Evolutionary conservation across 2,329 filamentous ascomycete genomes (phyloP), one percentile per base, ranked within the genome.

Genomic region (Calycina herbarum): DNA sequence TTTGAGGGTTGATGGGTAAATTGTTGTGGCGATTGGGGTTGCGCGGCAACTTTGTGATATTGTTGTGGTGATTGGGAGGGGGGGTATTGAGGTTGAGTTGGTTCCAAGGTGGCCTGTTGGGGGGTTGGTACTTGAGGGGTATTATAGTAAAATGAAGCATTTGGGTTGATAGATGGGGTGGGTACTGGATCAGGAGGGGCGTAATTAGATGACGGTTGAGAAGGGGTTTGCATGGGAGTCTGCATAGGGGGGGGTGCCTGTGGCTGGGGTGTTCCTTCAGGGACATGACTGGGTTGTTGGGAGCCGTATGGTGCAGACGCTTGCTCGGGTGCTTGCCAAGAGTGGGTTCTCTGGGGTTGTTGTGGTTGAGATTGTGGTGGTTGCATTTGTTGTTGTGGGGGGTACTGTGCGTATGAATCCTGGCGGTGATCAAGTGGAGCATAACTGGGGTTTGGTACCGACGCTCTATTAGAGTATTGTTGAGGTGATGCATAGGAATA

Each of bases 61-160:
- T 75, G 74, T 61, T 75, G 76, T 6, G 79, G 77, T 15, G 74
- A 73, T 60, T 77, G 75, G 8, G 67, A 77, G 73, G n/a, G 77
- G 71, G 58, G 79, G 74, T 66, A 80, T 73, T 75, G 77, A 61
- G 70, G 68, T 64, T 73, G 70, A 51, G 76, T 77, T 61, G 75
- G 75, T 57, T 77, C 76, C 29, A 70, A 70, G 42, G 66, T 65
- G 61, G 40, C 20, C 17, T 72, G 72, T 29, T 74, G 68, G 80
- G 82, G 67, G 78, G 74, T 54, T 77, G 76, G 66, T 82, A 83
- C 63, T 82, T 82, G 57, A 81, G 84, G 70, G 38, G 69, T 76
- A 69, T 78, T 82, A 71, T 85, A 86, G 75, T 89, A 90, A 71
- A 85, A 89, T 10, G 82, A 81, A 11, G 83, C 80, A 66, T 81